These are phyloP conservation scores for Boletus sp. DNA, from an alignment of 1,284 basidiomycete genomes.

Conservation along the genomic window DNA sequence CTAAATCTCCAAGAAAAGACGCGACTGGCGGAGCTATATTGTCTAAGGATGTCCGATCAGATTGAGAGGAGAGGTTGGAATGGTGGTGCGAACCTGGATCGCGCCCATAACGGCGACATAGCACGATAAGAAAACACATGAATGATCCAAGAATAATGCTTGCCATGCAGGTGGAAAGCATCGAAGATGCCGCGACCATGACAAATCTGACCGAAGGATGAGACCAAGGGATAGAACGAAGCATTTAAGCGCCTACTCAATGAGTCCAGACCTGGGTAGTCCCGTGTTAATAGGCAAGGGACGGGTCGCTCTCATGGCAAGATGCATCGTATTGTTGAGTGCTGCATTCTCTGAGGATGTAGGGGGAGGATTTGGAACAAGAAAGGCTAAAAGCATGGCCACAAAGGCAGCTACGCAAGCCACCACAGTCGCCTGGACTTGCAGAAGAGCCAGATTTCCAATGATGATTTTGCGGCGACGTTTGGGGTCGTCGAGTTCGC, in stretches of 20 bases:
- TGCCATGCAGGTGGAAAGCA: slow-evolving; percentile 84
- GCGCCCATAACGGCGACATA: slow-evolving; percentile 72
- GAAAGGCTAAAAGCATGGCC: slow-evolving; percentile 70
- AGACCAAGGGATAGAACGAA: slow-evolving; percentile 7
- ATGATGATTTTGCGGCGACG: slow-evolving; percentile 69
- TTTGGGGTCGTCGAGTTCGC: slow-evolving; percentile 77
- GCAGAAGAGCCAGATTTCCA: slow-evolving; percentile 85
- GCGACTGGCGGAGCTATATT: slow-evolving; percentile 96
- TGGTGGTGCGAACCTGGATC: slow-evolving; percentile 70
- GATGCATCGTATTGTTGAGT: slow-evolving; percentile 10
- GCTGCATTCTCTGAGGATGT: slow-evolving; percentile 9
- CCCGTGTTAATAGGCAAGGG: slow-evolving; percentile 29
- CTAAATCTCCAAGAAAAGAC: slow-evolving; percentile 87
- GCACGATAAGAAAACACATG: slow-evolving; percentile 85
- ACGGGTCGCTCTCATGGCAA: slow-evolving; percentile 31
- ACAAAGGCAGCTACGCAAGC: slow-evolving; percentile 84
- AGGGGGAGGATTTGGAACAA: slow-evolving; percentile 46
- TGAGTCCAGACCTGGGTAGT: slow-evolving; percentile 43
- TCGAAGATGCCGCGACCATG: slow-evolving; percentile 86
- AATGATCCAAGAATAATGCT: slow-evolving; percentile 85
- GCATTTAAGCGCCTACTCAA: slow-evolving; percentile 46
- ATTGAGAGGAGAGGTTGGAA: background rate
- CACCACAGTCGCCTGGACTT: slow-evolving; percentile 92
- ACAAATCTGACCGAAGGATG: slow-evolving; percentile 52
- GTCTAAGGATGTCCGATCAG: slow-evolving; percentile 46